Evolutionary conservation across 352 stramenopile genomes (phyloP), one percentile per base, ranked within the genome.

Genomic region (Salisapilia sapeloensis): DNA sequence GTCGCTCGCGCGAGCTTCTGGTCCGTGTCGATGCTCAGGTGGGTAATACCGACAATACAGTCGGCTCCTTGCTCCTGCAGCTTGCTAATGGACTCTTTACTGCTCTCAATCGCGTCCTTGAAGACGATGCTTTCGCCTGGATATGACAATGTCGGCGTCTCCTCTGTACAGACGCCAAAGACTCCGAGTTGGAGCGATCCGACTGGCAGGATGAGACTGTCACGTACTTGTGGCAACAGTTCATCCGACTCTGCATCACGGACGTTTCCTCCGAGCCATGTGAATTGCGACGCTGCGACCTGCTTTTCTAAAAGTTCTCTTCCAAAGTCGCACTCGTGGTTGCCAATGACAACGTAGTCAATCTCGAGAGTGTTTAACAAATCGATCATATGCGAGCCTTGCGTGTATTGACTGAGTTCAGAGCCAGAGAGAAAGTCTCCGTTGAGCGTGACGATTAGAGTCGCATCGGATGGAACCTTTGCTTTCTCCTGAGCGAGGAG

Each of bases 31-130:
- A 90, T 69, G 10, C 61, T 76, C 26, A 92, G 32, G 33, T 94
- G 80, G 2, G 80, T 94, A 15, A 94, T 39, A 22, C 65, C 80
- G 3, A 92, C 29, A 41, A 95, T 80, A 17, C 86, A 72, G 44
- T 92, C 72, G 4, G 77, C 70, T 5, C 74, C 75, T 22, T 66
- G 36, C 4, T 35, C 55, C 33, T 61, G 60, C 0, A 95, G 49
- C 12, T 69, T 50, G 4, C 49, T 44, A 12, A 93, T 64, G 22
- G 62, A 82, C 22, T 58, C 57, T 22, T 55, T 49, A 15, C 62
- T 50, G 1, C 54, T 66, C 8, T 48, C 38, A 22, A 62, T 60
- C 3, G 64, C 53, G 21, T 75, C 61, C 1, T 64, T 52, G 39
- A 82, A 79, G 15, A 48, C 31, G 12, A 82, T 47, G 13, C 45